Evolutionary conservation across 208 protist genomes (phyloP), one percentile per base, ranked within the genome.

Genomic region (Leishmania aethiopica): DNA sequence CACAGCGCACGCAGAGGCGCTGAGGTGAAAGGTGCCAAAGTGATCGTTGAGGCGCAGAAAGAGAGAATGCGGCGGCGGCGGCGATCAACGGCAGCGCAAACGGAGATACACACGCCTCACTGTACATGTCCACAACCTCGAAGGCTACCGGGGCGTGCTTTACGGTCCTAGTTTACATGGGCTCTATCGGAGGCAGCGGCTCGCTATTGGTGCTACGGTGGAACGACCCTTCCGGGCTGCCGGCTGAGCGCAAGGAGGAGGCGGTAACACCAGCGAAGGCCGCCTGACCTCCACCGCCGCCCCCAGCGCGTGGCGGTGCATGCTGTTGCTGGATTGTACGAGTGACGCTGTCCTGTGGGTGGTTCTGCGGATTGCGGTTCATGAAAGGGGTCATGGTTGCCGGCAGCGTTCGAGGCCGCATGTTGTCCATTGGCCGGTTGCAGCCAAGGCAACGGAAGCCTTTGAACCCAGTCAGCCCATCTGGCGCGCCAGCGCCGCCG

Each of bases 381-480:
- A 97, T 79, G 72, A 97, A 96, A 4, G 88, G 84, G 55, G 88
- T 80, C 84, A 96, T 89, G 79, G 92, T 90, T 15, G 85, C 77
- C 0, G 89, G 83, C 69, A 92, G 80, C 19, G 86, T 78, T 42
- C 95, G 95, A 17, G 93, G 92, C 0, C 95, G 95, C 84, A 97
- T 88, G 66, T 59, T 91, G 35, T 97, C 95, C 80, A 97, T 91
- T 8, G 90, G 83, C 0, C 95, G 89, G 79, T 97, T 97, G 83
- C 95, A 97, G 55, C 93, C 92, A 28, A 97, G 90, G 81, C 95
- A 97, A 76, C 95, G 95, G 79, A 95, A 97, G 70, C 92, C 92
- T 70, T 95, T 96, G 85, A 96, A 97, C 55, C 95, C 95, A 17
- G 89, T 89, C 59, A 97, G 87, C 22, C 89, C 93, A 66, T 97